Percentiles rank a stretch among this genome's conserved stretches.
Conservation (phyloP, 2,329 filamentous ascomycete species). For the Clonostachys chloroleuca region DNA sequence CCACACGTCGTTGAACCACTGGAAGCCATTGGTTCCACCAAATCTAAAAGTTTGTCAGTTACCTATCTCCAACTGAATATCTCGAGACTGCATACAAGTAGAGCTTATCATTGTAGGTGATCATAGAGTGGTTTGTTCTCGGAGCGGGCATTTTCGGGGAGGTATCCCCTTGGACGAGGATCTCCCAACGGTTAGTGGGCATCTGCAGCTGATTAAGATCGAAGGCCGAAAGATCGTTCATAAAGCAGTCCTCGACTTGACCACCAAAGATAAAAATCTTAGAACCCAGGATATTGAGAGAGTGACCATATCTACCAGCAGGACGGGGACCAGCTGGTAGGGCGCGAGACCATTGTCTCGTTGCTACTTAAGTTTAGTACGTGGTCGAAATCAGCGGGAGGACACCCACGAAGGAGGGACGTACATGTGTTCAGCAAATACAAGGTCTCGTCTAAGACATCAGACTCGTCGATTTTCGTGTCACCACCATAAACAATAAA, state of each 20-base stretch:
- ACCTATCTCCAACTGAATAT: neutral
- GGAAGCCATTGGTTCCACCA: conserved; percentile 89
- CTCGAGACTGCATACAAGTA: conserved; percentile 65
- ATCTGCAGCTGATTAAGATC: conserved; percentile 93
- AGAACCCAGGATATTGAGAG: conserved; percentile 91
- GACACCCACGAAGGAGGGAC: conserved; percentile 25
- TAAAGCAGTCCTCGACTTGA: conserved; percentile 95
- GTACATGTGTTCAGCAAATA: conserved; percentile 97
- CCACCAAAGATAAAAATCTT: conserved; percentile 98
- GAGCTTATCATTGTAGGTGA: conserved; percentile 89
- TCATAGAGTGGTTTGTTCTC: conserved; percentile 89
- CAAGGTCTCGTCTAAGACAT: conserved; percentile 88
- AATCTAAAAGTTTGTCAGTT: conserved; percentile 54
- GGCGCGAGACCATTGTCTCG: conserved; percentile 95
- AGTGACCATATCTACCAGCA: conserved; percentile 90
- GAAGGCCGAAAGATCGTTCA: conserved; percentile 94
- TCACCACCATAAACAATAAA: conserved; percentile 99
- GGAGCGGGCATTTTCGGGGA: conserved; percentile 65
- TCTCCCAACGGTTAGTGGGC: conserved; percentile 89
- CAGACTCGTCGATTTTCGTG: conserved; percentile 91
- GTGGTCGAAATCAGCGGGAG: neutral
- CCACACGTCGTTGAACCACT: conserved; percentile 99
- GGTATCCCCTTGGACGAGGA: conserved; percentile 67
- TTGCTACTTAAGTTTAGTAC: conserved; percentile 52
- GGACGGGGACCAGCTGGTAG: conserved; percentile 83